These are phyloP conservation scores for Penicillium fuscoglaucum DNA, from an alignment of 2,329 filamentous ascomycete species.

Conservation along the genomic window DNA sequence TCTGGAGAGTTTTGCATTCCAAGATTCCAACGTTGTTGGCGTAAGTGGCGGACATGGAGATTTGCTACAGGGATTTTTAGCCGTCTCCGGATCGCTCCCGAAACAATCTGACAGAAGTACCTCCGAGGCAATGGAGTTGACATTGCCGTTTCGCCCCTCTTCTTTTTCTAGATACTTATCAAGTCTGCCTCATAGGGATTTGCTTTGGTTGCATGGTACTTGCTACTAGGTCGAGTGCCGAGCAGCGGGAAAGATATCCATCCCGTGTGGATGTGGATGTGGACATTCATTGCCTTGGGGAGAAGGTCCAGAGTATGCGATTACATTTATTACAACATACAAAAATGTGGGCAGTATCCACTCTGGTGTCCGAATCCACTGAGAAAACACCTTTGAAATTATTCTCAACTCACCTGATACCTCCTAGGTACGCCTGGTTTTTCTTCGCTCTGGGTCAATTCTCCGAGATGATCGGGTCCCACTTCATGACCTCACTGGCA, in stretches of 20 bases:
- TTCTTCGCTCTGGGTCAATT: slow-evolving; percentile 3
- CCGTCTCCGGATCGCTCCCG: background rate
- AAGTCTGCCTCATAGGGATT: background rate
- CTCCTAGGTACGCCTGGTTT: background rate
- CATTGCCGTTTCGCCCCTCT: background rate
- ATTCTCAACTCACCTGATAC: background rate
- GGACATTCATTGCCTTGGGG: slow-evolving; percentile 8
- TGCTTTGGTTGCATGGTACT: background rate
- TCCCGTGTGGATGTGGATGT: slow-evolving; percentile 18
- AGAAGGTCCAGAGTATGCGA: background rate
- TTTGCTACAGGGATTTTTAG: slow-evolving; percentile 9
- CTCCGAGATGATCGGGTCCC: slow-evolving; percentile 3
- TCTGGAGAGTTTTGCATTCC: slow-evolving; percentile 7
- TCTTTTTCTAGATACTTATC: background rate
- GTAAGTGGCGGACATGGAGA: slow-evolving; percentile 7
- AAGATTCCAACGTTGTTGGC: background rate
- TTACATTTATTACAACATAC: background rate
- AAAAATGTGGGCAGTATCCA: slow-evolving; percentile 7
- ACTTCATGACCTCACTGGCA: background rate
- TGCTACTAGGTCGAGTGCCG: too few relatives aligned
- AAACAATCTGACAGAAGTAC: slow-evolving; percentile 11
- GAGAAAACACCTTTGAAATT: slow-evolving; percentile 6
- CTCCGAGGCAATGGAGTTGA: background rate
- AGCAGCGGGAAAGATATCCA: slow-evolving; percentile 16
- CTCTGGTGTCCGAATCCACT: slow-evolving; percentile 9